These are phyloP conservation scores for Carex arenaria DNA, from an alignment of 202 grass and related monocot species.

Conservation along the genomic window DNA sequence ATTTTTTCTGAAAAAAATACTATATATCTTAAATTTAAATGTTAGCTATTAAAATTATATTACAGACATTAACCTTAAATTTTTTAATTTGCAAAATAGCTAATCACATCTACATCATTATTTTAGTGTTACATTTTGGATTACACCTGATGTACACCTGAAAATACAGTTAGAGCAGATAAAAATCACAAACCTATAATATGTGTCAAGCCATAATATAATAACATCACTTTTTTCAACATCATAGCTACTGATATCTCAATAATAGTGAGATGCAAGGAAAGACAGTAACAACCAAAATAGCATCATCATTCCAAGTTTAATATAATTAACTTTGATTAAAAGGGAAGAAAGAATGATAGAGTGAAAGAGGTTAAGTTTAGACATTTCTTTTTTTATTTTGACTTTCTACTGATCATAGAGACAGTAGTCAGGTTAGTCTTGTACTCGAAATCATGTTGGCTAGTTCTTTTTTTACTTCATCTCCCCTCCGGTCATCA, in stretches of 20 bases:
- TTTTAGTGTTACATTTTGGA: neutral
- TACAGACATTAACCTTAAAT: neutral
- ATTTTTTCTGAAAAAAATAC: neutral
- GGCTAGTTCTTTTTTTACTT: neutral
- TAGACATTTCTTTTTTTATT: neutral
- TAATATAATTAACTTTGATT: slow-evolving; percentile 29
- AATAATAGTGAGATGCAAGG: neutral
- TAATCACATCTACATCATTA: neutral
- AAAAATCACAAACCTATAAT: neutral
- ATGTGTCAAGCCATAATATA: neutral
- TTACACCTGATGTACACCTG: neutral
- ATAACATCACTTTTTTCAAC: neutral
- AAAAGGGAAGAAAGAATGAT: slow-evolving; percentile 27
- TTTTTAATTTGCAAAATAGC: neutral
- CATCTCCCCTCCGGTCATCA: neutral
- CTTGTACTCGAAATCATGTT: slow-evolving; percentile 18
- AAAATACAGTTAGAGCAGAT: neutral
- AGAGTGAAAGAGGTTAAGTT: slow-evolving; percentile 9
- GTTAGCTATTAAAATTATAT: neutral
- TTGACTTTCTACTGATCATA: slow-evolving; percentile 13
- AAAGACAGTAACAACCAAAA: neutral
- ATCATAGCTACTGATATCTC: neutral
- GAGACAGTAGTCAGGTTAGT: slow-evolving; percentile 19
- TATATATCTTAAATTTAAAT: neutral
- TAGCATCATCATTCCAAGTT: neutral